Conservation (phyloP, 129 eudicot genomes). For the Tagetes patula region DNA sequence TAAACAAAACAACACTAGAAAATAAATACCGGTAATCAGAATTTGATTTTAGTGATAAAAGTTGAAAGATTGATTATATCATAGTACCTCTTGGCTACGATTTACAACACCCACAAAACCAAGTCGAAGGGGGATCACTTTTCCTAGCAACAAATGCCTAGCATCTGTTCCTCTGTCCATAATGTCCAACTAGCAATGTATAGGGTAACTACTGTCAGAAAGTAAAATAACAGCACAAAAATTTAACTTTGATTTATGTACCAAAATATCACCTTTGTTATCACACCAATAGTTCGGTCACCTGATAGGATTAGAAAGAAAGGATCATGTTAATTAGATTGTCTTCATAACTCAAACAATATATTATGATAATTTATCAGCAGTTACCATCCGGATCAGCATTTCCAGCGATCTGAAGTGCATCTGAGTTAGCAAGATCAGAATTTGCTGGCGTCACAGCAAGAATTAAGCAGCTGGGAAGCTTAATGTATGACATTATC, state of each 20-base stretch:
- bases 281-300: slow-evolving; percentile 94
- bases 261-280: slow-evolving; percentile 65
- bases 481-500: slow-evolving; percentile 87
- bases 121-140: slow-evolving; percentile 87
- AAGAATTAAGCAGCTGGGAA: slow-evolving; percentile 77
- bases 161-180: slow-evolving; percentile 99
- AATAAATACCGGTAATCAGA: not conserved
- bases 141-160: slow-evolving; percentile 84
- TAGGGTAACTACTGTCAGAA: slow-evolving; percentile 11
- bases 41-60: not conserved
- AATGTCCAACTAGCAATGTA: slow-evolving; percentile 80
- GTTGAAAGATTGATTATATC: not conserved
- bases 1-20: not conserved
- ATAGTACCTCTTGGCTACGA: slow-evolving; percentile 96
- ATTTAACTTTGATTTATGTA: slow-evolving; percentile 3
- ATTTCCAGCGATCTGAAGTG: slow-evolving; percentile 91
- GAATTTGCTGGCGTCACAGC: slow-evolving; percentile 98
- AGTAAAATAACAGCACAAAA: slow-evolving; percentile 10
- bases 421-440: slow-evolving; percentile 95
- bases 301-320: slow-evolving; percentile 48
- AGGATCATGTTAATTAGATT: slow-evolving; percentile 6
- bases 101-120: slow-evolving; percentile 97
- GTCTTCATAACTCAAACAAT: not conserved
- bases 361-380: not conserved
- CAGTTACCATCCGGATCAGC: slow-evolving; percentile 93